A percentile compares a stretch with the other conserved stretches of the same genome.
Evolutionary conservation across 768 basidiomycete genomes (phyloP).

Genomic region (Phaffia tasmanica): DNA sequence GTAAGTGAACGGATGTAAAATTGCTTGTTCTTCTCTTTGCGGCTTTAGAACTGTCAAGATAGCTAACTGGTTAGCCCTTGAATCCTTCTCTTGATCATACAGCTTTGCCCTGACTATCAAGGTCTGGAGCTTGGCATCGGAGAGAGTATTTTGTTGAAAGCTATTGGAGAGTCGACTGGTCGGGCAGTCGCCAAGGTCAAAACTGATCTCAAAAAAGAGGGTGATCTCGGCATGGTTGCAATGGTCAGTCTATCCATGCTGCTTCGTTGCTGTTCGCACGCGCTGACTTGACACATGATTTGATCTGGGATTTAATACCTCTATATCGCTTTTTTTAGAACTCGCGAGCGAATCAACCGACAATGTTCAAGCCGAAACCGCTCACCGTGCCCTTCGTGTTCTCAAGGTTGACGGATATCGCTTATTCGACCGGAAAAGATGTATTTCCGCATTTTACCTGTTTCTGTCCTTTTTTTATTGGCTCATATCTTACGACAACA

Average conservation of each 20-base stretch:
- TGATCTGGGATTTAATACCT: not conserved
- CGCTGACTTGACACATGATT: too few relatives aligned
- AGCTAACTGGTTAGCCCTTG: not conserved
- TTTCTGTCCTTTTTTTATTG: not conserved
- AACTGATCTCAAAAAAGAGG: conserved; percentile 83
- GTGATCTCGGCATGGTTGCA: conserved; percentile 92
- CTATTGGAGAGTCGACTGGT: conserved; percentile 91
- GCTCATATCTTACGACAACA: conserved; percentile 1
- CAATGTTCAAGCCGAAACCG: conserved; percentile 84
- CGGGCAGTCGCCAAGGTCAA: conserved; percentile 71
- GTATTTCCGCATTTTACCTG: conserved; percentile 41
- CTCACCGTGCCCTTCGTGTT: conserved; percentile 83
- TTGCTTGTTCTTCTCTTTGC: not conserved
- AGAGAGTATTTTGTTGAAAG: conserved; percentile 84
- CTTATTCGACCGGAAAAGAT: conserved; percentile 67
- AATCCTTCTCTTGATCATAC: conserved; percentile 11
- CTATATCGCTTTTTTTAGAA: conserved; percentile 45
- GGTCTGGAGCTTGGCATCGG: conserved; percentile 94
- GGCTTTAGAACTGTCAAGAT: too few relatives aligned
- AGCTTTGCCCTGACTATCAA: conserved; percentile 91
- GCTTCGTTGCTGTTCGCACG: too few relatives aligned
- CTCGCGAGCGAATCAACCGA: conserved; percentile 64
- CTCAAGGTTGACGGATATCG: conserved; percentile 79
- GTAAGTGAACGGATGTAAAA: conserved; percentile 44
- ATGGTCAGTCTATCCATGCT: conserved; percentile 49